Conservation (phyloP, 179 eudicot species). For the Spergularia azorica region DNA sequence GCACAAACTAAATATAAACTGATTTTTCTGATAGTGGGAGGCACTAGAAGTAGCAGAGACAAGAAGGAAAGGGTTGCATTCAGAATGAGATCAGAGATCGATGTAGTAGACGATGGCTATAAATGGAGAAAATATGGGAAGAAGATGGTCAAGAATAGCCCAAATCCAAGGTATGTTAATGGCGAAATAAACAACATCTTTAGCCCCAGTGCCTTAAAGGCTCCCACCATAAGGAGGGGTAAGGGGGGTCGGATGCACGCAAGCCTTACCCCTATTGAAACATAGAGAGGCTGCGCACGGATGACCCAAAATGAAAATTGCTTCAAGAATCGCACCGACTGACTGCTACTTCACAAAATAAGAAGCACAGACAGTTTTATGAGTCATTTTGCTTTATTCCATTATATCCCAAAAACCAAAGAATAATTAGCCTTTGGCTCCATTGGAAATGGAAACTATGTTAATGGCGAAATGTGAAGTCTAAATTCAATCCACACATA, state of each 20-base stretch:
- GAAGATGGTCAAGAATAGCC: constrained; percentile 84
- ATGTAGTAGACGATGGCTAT: constrained; percentile 76
- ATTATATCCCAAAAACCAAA: too few relatives aligned
- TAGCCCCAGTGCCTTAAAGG: too few relatives aligned
- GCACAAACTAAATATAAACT: neutral
- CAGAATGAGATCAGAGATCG: constrained; percentile 58
- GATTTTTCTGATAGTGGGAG: constrained; percentile 22
- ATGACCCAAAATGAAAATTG: too few relatives aligned
- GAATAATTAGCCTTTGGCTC: too few relatives aligned
- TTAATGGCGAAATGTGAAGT: neutral
- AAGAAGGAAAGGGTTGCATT: constrained; percentile 56
- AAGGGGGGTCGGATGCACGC: too few relatives aligned
- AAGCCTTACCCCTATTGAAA: too few relatives aligned
- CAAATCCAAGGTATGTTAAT: constrained; percentile 64
- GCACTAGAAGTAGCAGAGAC: constrained; percentile 12
- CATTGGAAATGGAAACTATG: too few relatives aligned
- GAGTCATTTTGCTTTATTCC: too few relatives aligned
- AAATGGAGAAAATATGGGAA: constrained; percentile 94
- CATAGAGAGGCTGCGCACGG: too few relatives aligned
- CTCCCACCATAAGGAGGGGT: too few relatives aligned
- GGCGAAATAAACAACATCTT: neutral
- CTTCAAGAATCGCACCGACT: too few relatives aligned
- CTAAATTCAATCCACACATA: neutral
- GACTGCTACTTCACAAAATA: too few relatives aligned
- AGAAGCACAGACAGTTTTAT: neutral